Evolutionary conservation across 73 alveolate species (phyloP).

Genomic region (Symbiodinium pilosum): DNA sequence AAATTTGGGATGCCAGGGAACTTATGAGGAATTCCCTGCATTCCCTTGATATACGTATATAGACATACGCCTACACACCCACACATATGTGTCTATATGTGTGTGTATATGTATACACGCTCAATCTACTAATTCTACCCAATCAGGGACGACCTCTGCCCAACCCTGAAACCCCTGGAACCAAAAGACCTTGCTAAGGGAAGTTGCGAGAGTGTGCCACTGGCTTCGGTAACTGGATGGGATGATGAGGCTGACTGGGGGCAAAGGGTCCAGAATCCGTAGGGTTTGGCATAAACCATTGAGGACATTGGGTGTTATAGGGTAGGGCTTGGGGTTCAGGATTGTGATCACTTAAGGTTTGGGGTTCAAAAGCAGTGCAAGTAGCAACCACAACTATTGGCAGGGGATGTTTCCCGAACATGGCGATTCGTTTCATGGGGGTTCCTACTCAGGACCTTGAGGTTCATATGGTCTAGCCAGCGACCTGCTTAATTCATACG

Average conservation of each 20-base stretch:
- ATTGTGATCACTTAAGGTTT: background rate
- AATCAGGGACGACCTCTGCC: too few species aligned
- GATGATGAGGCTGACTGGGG: background rate
- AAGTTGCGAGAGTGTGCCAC: constrained; percentile 82
- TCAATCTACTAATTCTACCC: too few species aligned
- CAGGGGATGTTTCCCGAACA: background rate
- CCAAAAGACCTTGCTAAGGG: background rate
- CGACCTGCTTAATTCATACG: too few species aligned
- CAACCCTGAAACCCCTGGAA: too few species aligned
- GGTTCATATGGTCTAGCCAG: too few species aligned
- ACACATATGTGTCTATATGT: too few species aligned
- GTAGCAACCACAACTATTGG: background rate
- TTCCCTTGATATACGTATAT: too few species aligned
- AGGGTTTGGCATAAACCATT: background rate
- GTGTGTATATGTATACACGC: too few species aligned
- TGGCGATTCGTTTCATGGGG: background rate
- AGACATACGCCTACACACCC: too few species aligned
- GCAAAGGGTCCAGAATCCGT: background rate
- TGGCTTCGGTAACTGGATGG: constrained; percentile 69
- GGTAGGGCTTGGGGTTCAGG: background rate
- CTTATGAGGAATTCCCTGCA: too few species aligned
- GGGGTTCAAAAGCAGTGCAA: background rate
- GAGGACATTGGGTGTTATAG: background rate
- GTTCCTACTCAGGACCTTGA: too few species aligned
- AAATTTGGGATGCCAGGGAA: too few species aligned